Evolutionary conservation across 345 rosid genomes (phyloP).

Genomic region (Adansonia digitata): DNA sequence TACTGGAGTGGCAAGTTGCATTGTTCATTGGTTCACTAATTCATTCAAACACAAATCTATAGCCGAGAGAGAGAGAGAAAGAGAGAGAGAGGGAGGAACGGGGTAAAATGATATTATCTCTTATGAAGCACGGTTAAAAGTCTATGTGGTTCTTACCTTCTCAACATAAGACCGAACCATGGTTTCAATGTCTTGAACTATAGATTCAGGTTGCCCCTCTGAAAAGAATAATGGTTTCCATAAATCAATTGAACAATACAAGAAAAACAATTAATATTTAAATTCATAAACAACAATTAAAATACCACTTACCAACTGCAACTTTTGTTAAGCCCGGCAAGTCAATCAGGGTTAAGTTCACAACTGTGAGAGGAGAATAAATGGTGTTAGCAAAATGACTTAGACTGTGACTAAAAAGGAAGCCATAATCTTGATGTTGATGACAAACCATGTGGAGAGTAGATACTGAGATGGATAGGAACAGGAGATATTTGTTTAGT

Average conservation of each 20-base stretch:
- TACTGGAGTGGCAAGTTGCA: neutral
- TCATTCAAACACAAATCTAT: neutral
- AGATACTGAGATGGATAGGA: conserved; percentile 63
- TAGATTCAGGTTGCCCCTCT: conserved; percentile 66
- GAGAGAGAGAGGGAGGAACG: neutral
- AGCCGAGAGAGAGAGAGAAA: neutral
- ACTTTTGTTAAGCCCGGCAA: conserved; percentile 72
- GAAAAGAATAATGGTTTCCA: conserved; percentile 4
- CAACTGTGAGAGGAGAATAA: conserved; percentile 36
- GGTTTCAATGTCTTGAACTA: conserved; percentile 52
- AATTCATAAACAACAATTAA: neutral
- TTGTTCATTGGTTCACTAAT: too few relatives aligned
- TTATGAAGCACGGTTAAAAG: neutral
- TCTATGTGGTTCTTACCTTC: conserved; percentile 33
- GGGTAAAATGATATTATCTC: neutral
- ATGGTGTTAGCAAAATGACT: neutral
- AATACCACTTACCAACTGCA: conserved; percentile 45
- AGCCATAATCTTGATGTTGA: neutral
- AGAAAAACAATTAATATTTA: neutral
- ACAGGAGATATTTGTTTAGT: conserved; percentile 52
- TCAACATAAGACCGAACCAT: conserved; percentile 63
- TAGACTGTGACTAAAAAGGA: neutral
- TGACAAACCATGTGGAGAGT: conserved; percentile 48
- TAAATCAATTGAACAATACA: neutral
- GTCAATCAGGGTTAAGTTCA: conserved; percentile 63